phyloP scores from a whole-genome alignment of 345 rosid genomes.

The Salix koriyanagi region DNA sequence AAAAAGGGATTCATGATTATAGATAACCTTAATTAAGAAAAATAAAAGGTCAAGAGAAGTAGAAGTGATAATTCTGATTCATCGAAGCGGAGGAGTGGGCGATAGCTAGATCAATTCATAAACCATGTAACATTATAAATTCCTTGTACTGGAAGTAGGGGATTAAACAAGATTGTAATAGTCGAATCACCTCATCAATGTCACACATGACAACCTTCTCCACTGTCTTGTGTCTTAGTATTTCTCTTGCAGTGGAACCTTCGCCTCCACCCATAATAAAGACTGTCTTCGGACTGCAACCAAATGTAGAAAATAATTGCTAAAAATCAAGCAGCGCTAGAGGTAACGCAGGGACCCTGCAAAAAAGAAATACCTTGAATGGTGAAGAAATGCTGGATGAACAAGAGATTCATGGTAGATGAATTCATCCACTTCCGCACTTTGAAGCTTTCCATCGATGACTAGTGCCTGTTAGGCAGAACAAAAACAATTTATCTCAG shows the following conservation, averaged over 20 bases:
- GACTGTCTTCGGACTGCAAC: constrained; percentile 36
- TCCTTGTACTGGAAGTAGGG: background rate
- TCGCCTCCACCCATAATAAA: constrained; percentile 78
- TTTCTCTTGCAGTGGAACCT: constrained; percentile 66
- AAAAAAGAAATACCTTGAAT: constrained; percentile 33
- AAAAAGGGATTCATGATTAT: background rate
- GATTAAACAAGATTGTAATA: background rate
- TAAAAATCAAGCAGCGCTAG: background rate
- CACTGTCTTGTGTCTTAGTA: constrained; percentile 43
- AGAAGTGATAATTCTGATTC: background rate
- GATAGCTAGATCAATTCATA: background rate
- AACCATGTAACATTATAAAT: background rate
- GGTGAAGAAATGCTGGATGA: constrained; percentile 58
- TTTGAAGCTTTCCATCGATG: constrained; percentile 70
- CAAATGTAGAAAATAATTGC: background rate
- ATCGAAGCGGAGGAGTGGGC: background rate
- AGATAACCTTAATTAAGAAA: background rate
- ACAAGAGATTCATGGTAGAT: constrained; percentile 66
- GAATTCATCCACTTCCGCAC: constrained; percentile 70
- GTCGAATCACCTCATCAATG: constrained; percentile 48
- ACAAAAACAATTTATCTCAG: background rate
- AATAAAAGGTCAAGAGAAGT: background rate
- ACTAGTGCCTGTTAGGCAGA: constrained; percentile 38
- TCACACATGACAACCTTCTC: constrained; percentile 60
- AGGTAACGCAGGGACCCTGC: background rate